Evolutionary conservation across 2,329 filamentous ascomycete species (phyloP).

Genomic region (Verticillium nubilum): DNA sequence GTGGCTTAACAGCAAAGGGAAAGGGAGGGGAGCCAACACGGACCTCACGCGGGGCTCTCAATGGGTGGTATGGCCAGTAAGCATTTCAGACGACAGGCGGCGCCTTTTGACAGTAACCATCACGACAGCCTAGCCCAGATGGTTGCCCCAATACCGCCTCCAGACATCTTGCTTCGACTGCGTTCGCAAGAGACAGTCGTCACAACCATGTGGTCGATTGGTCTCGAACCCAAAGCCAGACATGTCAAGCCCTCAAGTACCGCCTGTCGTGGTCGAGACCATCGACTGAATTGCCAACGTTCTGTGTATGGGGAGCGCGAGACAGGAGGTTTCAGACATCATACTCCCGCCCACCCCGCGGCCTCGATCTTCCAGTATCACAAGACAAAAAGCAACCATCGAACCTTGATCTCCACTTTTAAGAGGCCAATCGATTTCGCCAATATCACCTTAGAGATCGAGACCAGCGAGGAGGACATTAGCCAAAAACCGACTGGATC

Average conservation of each 20-base stretch:
- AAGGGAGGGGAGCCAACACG: background rate
- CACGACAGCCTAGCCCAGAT: background rate
- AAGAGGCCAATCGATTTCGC: background rate
- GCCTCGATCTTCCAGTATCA: background rate
- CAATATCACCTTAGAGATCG: background rate
- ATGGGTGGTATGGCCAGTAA: background rate
- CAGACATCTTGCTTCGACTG: background rate
- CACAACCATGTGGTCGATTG: background rate
- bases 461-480: background rate
- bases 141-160: background rate
- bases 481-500: background rate
- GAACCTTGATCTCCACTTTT: background rate
- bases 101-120: background rate
- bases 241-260: background rate
- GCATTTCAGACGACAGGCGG: background rate
- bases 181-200: background rate
- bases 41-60: background rate
- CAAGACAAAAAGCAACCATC: background rate
- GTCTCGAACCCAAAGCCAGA: background rate
- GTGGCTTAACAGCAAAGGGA: too few relatives aligned
- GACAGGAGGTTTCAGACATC: background rate
- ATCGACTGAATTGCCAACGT: background rate
- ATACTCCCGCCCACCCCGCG: background rate
- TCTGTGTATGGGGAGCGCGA: background rate
- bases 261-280: background rate